Evolutionary conservation across 768 basidiomycete genomes (phyloP), one percentile per base, ranked within the genome.

Genomic region (Suillus plorans): DNA sequence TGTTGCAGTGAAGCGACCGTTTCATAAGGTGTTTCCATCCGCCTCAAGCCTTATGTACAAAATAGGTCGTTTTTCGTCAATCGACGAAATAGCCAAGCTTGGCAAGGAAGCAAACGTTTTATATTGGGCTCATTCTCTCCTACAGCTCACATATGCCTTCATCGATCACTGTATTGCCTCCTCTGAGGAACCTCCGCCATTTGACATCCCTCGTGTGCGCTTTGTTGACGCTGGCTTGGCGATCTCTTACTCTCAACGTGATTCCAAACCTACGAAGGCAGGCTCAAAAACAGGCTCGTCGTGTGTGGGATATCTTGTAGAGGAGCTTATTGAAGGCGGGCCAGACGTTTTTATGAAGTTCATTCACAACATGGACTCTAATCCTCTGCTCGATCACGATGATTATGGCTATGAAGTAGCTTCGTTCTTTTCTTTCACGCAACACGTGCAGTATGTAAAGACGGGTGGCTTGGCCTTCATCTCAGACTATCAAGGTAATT

Each of bases 401-500:
- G 37, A 61, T 14, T 7, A 8, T 5, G n/a, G 45, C 3, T 53
- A 66, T 36, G 37, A 68, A 10, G 37, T 63, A 1, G 47, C 60
- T 1, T 2, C 28, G 22, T 68, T 66, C 14, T 63, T 68, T 2
- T 39, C 25, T 0, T 68, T 68, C 31, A 68, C 50, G 0, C 68
- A 66, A 20, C 68, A 66, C 13, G 49, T 68, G 1, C 67, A 68
- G 34, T 66, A 66, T n/a, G 1, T 47, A 0, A 59, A 53, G 37
- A 64, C 58, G 0, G 28, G 53, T 18, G 61, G 62, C 4, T 47
- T 47, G 2, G 56, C 31, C 1, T 68, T 61, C 22, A 62, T 66
- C 12, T 64, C 63, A 0, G 63, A 68, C n/a, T 66, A 66, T 44
- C 64, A 67, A 59, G 66, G 61, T 65, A 52, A 50, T 13, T 49